phyloP scores from a whole-genome alignment of 2,329 filamentous ascomycete species.

The Fusarium sororula region DNA sequence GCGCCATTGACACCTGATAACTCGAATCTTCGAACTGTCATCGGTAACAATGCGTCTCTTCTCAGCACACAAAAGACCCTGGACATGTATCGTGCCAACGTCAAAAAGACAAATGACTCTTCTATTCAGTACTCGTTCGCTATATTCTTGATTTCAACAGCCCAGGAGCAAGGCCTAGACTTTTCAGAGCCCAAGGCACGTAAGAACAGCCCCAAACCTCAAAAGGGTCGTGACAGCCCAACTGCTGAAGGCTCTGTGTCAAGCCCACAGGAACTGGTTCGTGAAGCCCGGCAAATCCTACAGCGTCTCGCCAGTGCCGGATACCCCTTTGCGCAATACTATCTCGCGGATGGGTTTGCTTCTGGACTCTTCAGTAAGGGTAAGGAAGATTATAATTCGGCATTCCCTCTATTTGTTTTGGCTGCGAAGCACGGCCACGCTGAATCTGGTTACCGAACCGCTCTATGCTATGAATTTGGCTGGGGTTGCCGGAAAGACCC shows the following conservation, averaged over 20 bases:
- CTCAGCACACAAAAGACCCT: slow-evolving; percentile 92
- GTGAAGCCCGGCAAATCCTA: slow-evolving; percentile 89
- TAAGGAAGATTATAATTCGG: slow-evolving; percentile 88
- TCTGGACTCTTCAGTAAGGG: slow-evolving; percentile 96
- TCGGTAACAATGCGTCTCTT: slow-evolving; percentile 90
- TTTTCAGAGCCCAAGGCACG: slow-evolving; percentile 56
- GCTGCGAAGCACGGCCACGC: slow-evolving; percentile 97
- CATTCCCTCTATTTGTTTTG: slow-evolving; percentile 90
- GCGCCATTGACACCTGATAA: slow-evolving; percentile 80
- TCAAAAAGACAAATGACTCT: slow-evolving; percentile 94
- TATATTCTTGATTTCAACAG: slow-evolving; percentile 89
- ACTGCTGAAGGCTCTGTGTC: slow-evolving; percentile 57
- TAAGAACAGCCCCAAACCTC: slow-evolving; percentile 58
- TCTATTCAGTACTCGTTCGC: slow-evolving; percentile 97
- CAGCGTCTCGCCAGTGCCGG: slow-evolving; percentile 86
- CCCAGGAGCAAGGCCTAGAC: slow-evolving; percentile 77
- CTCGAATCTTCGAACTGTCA: slow-evolving; percentile 76
- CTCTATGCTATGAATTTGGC: slow-evolving; percentile 96
- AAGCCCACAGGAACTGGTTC: slow-evolving; percentile 74
- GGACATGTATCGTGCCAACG: slow-evolving; percentile 96
- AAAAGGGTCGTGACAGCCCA: slow-evolving; percentile 58
- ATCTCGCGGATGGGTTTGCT: slow-evolving; percentile 91
- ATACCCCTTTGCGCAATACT: slow-evolving; percentile 98
- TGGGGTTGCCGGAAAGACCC: slow-evolving; percentile 94
- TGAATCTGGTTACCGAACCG: slow-evolving; percentile 92